Base-by-base conservation (phyloP, 345 rosid genomes). In the Viola odorata region DNA sequence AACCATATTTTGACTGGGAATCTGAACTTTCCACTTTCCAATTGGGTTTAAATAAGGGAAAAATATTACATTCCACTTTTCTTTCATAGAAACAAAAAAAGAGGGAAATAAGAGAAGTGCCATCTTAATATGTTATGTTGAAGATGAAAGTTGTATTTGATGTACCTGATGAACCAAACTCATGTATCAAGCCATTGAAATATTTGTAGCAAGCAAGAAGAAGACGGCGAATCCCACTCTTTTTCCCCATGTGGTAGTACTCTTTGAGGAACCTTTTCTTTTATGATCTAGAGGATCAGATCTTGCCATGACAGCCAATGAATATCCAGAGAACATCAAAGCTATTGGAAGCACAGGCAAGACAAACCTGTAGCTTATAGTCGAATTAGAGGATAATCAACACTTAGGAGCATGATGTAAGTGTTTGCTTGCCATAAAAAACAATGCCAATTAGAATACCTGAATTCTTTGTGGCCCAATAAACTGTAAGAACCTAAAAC, bases 81-180 rank as follows among this genome's bases (percentile, higher is more conserved):
- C 1, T 23, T 23, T 23, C 32, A 23, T 23, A 23, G 32, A 23
- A 23, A 23, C 32, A 23, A 23, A 23, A 23, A 23, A 2, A 23
- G 32, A 23, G 32, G 32, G 32, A 23, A 23, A 23, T 23, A 23
- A 23, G 32, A 23, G 32, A 23, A 23, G 2, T 23, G 32, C 32
- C 32, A 23, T 23, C 32, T 23, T 23, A 23, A 23, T 23, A 1
- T 23, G 32, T 40, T 42, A 0, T 6, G 60, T 41, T 63, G 12
- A 69, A 66, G n/a, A n/a, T n/a, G n/a, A n/a, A n/a, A n/a, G n/a
- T n/a, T n/a, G n/a, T n/a, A n/a, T n/a, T n/a, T n/a, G n/a, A n/a
- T n/a, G n/a, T n/a, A 90, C 99, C 97, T 90, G 97, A 77, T 90
- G 99, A 71, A 82, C 77, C 73, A 82, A 77, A 75, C 85, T 84